phyloP scores from a whole-genome alignment of 2,329 filamentous ascomycete species.

The Talaromyces sp. region DNA sequence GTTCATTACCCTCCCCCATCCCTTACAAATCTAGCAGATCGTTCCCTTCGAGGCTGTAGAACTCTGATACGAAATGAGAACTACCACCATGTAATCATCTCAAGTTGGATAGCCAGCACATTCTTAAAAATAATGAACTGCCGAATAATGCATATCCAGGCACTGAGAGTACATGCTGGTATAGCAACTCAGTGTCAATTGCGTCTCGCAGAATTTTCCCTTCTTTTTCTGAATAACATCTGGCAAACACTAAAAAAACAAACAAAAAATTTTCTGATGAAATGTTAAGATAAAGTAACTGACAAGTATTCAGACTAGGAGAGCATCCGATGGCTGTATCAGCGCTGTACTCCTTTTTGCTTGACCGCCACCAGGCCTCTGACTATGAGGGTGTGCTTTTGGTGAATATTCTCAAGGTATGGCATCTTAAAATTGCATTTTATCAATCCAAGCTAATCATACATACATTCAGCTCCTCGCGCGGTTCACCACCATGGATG shows the following conservation, averaged over 20 bases:
- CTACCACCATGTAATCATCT: constrained; percentile 29
- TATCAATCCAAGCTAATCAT: constrained; percentile 17
- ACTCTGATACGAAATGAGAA: constrained; percentile 30
- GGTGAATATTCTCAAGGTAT: constrained; percentile 42
- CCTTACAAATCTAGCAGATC: constrained; percentile 19
- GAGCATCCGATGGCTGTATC: constrained; percentile 44
- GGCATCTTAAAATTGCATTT: neutral
- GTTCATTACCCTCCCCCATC: constrained; percentile 21
- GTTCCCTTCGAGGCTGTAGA: constrained; percentile 26
- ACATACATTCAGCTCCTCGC: constrained; percentile 42
- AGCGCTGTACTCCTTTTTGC: constrained; percentile 44
- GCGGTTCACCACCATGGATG: constrained; percentile 53
- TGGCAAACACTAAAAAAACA: neutral
- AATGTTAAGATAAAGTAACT: constrained; percentile 15
- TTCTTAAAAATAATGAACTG: constrained; percentile 12
- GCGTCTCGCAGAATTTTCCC: neutral
- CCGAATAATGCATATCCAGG: constrained; percentile 4
- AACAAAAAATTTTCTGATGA: neutral
- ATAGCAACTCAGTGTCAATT: constrained; percentile 5
- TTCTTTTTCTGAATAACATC: neutral
- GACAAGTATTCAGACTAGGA: constrained; percentile 35
- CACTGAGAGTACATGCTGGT: constrained; percentile 6
- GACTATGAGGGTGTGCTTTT: constrained; percentile 43
- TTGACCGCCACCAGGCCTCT: constrained; percentile 44
- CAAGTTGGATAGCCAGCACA: constrained; percentile 22